These are phyloP conservation scores for Tricholoma matsutake DNA, from an alignment of 768 basidiomycete genomes.

Conservation along the genomic window DNA sequence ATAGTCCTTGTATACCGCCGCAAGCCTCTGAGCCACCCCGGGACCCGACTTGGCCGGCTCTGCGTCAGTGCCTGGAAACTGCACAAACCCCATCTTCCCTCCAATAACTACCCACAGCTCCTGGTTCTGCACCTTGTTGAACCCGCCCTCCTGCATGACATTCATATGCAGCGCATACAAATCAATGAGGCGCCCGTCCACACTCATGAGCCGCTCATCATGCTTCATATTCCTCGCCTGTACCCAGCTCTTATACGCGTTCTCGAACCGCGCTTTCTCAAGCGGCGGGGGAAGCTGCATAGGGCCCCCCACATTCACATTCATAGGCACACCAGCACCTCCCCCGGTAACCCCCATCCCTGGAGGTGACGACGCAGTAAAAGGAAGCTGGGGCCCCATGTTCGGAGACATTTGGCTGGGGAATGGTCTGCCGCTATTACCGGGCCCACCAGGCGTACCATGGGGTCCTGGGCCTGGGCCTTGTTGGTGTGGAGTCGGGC, in stretches of 20 bases:
- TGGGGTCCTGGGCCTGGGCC: conserved; percentile 7
- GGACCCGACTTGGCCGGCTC: conserved; percentile 65
- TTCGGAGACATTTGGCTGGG: conserved; percentile 33
- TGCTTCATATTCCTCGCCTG: conserved; percentile 36
- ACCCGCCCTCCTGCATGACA: conserved; percentile 60
- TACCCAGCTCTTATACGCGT: conserved; percentile 48
- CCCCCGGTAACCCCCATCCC: conserved; percentile 4
- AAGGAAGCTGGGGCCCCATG: conserved; percentile 25
- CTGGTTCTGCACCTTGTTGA: conserved; percentile 40
- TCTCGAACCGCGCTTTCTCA: conserved; percentile 52
- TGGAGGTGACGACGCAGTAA: conserved; percentile 12
- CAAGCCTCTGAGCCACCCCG: conserved; percentile 55
- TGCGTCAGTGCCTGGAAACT: conserved; percentile 57
- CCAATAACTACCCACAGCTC: conserved; percentile 67
- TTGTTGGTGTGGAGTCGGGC: conserved; percentile 36
- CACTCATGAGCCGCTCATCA: conserved; percentile 39
- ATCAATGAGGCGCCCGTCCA: conserved; percentile 59
- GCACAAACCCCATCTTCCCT: conserved; percentile 61
- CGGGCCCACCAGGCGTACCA: conserved; percentile 4
- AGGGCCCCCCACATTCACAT: not conserved
- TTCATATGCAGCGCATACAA: conserved; percentile 54
- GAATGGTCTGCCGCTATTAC: conserved; percentile 18
- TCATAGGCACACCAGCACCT: not conserved
- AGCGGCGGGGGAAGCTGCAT: conserved; percentile 35
- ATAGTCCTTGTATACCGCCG: conserved; percentile 58